Evolutionary conservation across 768 basidiomycete species (phyloP), one percentile per base, ranked within the genome.

Genomic region (Termitomyces sp.): DNA sequence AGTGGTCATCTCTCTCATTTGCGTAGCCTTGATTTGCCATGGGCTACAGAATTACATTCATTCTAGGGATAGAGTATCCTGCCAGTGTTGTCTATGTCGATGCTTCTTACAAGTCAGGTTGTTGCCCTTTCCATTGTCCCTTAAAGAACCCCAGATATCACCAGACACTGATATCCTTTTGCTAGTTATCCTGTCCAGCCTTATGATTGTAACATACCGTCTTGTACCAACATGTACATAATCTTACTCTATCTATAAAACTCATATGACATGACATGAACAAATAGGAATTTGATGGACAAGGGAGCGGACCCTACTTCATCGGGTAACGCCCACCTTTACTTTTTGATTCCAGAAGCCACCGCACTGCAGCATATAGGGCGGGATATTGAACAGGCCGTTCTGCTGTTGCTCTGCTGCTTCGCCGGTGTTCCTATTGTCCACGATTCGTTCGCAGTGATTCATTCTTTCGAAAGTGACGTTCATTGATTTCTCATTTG

Each of bases 21-120:
- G 47, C 68, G 65, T 30, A 61, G 61, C 12, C 64, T 81, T 6
- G 60, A 64, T 5, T 53, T 77, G 28, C 71, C 79, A 5, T 64
- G 69, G 59, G 76, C 75, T 1, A 76, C 72, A 1, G 67, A 70
- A 48, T 45, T 56, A 5, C 77, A 76, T 44, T 76, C 77, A 2
- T 79, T 71, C 62, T 55, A 34, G n/a, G 55, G 61, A 41, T 80
- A 77, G 77, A 51, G 19, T 26, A n/a, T 37, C 41, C 56, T 37
- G 30, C 10, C 30, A 10, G 30, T 2, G 51, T n/a, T n/a, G n/a
- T n/a, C 59, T 41, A 35, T 64, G 55, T n/a, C n/a, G 22, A 64
- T 45, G 28, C 50, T 55, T 70, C 19, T 32, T 60, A 8, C 51
- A 59, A 34, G 60, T 28, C 7, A 28, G 7, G 28, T 59, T 48